phyloP scores from a whole-genome alignment of 108 stramenopile species.

The Pelagomonas calceolata region DNA sequence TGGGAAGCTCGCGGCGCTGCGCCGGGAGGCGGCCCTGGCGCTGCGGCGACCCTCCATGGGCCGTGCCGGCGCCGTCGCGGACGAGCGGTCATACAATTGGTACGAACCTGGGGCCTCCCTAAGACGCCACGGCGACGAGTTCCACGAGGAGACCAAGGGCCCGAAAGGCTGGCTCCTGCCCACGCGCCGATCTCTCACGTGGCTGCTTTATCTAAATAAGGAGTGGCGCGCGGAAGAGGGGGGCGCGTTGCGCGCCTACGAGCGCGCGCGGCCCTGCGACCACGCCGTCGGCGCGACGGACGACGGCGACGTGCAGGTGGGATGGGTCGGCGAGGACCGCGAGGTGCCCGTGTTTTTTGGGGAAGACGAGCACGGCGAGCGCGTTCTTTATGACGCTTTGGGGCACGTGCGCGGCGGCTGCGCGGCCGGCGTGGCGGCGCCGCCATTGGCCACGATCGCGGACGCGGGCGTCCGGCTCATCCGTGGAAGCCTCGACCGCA shows the following conservation, averaged over 20 bases:
- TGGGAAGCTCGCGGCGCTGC: too few relatives aligned
- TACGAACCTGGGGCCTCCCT: constrained; percentile 21
- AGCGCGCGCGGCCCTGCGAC: neutral
- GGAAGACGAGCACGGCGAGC: constrained; percentile 31
- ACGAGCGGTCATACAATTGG: constrained; percentile 15
- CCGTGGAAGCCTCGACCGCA: too few relatives aligned
- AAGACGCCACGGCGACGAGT: constrained; percentile 40
- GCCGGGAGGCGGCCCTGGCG: too few relatives aligned
- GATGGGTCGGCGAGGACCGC: constrained; percentile 38
- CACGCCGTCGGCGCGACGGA: neutral
- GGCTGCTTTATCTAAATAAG: constrained; percentile 49
- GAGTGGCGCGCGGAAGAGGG: neutral
- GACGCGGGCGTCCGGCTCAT: too few relatives aligned
- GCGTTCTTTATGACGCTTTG: constrained; percentile 29
- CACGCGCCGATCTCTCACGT: constrained; percentile 34
- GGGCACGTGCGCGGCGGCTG: too few relatives aligned
- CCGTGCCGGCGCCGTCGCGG: neutral
- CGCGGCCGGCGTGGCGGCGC: neutral
- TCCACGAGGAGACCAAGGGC: constrained; percentile 50
- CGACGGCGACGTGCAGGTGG: constrained; percentile 53
- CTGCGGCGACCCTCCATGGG: too few relatives aligned
- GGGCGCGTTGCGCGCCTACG: neutral
- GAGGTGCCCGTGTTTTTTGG: constrained; percentile 50
- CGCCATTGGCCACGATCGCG: too few relatives aligned
- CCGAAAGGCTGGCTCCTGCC: constrained; percentile 39